Conservation (phyloP, 176 grass and related monocot genomes). For the Echinochloa phyllopogon region DNA sequence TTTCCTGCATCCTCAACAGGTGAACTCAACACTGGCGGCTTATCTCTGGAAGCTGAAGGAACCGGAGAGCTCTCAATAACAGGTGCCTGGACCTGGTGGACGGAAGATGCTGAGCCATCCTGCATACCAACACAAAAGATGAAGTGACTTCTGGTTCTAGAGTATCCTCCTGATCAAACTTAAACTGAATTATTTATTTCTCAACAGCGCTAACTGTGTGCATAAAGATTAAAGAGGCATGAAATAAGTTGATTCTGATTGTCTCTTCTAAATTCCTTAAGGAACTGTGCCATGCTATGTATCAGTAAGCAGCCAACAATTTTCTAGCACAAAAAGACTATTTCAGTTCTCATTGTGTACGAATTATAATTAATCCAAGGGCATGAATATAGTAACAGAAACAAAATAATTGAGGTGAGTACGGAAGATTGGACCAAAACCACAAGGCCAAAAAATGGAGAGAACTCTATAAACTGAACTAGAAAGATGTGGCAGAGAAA, state of each 20-base stretch:
- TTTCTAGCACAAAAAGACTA: conserved; percentile 18
- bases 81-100: conserved; percentile 34
- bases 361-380: not conserved
- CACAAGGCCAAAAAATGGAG: not conserved
- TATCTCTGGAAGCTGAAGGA: conserved; percentile 41
- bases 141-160: conserved; percentile 20
- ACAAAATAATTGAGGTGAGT: not conserved
- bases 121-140: conserved; percentile 41
- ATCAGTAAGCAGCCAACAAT: conserved; percentile 22
- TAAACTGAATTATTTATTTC: conserved; percentile 34
- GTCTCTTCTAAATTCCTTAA: conserved; percentile 10
- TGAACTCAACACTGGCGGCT: conserved; percentile 5
- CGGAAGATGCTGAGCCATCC: conserved; percentile 66
- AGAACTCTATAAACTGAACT: not conserved
- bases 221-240: not conserved
- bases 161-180: not conserved
- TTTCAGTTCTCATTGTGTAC: not conserved
- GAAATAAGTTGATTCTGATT: conserved; percentile 3
- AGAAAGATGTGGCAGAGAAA: not conserved
- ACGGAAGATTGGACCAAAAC: not conserved
- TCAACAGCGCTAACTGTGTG: not conserved
- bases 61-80: conserved; percentile 43
- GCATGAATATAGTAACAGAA: not conserved
- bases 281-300: not conserved
- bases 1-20: conserved; percentile 35